phyloP scores from a whole-genome alignment of 495 filamentous ascomycete genomes.

The Podospora anserina region DNA sequence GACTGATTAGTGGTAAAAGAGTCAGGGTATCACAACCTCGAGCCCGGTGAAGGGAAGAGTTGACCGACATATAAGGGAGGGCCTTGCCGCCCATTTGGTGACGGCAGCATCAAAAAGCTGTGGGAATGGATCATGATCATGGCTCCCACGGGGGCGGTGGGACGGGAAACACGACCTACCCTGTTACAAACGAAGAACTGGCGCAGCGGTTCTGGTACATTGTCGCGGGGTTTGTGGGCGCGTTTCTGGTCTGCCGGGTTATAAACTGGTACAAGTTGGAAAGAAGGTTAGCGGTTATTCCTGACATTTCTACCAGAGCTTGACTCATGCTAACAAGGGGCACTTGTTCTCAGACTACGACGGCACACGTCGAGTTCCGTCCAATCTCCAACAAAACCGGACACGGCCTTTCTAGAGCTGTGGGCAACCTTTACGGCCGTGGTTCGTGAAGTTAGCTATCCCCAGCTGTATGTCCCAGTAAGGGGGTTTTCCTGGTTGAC shows the following conservation, averaged over 20 bases:
- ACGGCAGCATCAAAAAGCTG: neutral
- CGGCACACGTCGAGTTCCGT: constrained; percentile 36
- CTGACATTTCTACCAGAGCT: too few relatives aligned
- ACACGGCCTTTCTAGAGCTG: constrained; percentile 48
- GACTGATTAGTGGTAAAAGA: too few relatives aligned
- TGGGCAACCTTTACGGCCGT: constrained; percentile 70
- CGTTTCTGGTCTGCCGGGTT: constrained; percentile 35
- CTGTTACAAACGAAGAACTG: constrained; percentile 38
- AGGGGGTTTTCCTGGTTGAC: constrained; percentile 47
- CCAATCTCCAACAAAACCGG: constrained; percentile 62
- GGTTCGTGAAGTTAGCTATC: constrained; percentile 63
- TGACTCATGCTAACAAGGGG: neutral
- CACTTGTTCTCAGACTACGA: constrained; percentile 34
- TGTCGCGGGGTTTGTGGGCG: constrained; percentile 40
- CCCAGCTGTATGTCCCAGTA: constrained; percentile 54
- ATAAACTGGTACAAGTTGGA: constrained; percentile 39
- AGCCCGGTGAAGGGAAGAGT: neutral
- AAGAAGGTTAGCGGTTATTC: constrained; percentile 32
- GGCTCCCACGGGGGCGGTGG: constrained; percentile 24
- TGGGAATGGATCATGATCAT: constrained; percentile 27
- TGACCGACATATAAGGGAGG: neutral
- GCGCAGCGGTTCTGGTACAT: constrained; percentile 53
- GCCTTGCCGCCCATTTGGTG: neutral
- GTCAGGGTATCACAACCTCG: neutral
- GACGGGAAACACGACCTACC: constrained; percentile 37